Conservation (phyloP, 2,329 filamentous ascomycete genomes). For the Paraphoma sp. region DNA sequence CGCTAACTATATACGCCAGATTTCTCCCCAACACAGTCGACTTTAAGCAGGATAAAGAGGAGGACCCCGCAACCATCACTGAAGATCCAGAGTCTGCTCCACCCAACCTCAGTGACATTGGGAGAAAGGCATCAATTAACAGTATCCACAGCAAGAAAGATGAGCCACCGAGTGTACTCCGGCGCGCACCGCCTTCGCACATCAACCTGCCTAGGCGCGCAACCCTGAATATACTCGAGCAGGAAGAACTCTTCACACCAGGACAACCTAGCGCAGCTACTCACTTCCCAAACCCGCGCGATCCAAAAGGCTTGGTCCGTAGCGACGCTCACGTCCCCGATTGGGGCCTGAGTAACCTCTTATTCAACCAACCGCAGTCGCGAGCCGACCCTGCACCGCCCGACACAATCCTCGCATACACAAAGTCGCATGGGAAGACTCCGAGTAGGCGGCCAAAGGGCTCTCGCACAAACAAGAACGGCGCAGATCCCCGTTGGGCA, state of each 20-base stretch:
- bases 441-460: constrained; percentile 23
- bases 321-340: constrained; percentile 77
- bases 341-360: constrained; percentile 71
- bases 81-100: constrained; percentile 21
- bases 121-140: constrained; percentile 56
- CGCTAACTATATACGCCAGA: constrained; percentile 54
- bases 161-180: constrained; percentile 49
- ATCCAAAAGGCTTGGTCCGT: constrained; percentile 65
- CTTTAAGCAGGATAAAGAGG: constrained; percentile 58
- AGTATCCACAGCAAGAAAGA: constrained; percentile 26
- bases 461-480: background rate
- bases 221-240: constrained; percentile 38
- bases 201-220: constrained; percentile 51
- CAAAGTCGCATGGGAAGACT: constrained; percentile 53
- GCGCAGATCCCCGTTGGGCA: constrained; percentile 59
- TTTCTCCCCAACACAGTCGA: constrained; percentile 93
- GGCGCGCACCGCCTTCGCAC: constrained; percentile 34
- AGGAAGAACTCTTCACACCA: constrained; percentile 56
- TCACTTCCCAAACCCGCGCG: constrained; percentile 59
- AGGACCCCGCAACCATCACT: constrained; percentile 48
- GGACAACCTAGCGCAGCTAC: constrained; percentile 54
- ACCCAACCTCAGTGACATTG: constrained; percentile 47
- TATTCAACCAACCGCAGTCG: constrained; percentile 79
- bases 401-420: constrained; percentile 75
- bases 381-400: constrained; percentile 76